phyloP scores from a whole-genome alignment of 2,329 filamentous ascomycete genomes.

The Xylaria arbuscula region DNA sequence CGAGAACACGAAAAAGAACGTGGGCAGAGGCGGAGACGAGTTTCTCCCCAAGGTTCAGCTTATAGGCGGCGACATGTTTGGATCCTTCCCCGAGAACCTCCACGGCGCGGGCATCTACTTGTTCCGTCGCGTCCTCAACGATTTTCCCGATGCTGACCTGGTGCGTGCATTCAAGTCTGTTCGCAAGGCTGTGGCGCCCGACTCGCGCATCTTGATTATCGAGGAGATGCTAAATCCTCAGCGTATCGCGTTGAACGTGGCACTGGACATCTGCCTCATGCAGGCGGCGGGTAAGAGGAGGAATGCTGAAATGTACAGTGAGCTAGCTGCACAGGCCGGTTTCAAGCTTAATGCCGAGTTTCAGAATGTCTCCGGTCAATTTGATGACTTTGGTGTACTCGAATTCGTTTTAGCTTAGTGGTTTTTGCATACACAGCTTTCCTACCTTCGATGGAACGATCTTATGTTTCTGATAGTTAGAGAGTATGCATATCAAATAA shows the following conservation, averaged over 20 bases:
- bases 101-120: not conserved
- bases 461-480: too few species aligned
- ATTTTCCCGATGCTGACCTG: not conserved
- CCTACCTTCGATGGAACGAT: too few species aligned
- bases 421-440: too few species aligned
- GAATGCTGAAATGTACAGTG: not conserved
- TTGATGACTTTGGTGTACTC: not conserved
- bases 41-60: not conserved
- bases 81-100: not conserved
- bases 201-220: too few species aligned
- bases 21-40: not conserved
- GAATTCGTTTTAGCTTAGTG: not conserved
- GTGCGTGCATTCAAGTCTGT: not conserved
- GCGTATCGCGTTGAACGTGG: too few species aligned
- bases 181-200: not conserved
- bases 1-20: not conserved
- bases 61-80: not conserved
- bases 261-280: too few species aligned
- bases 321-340: not conserved
- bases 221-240: too few species aligned
- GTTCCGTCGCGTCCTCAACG: not conserved
- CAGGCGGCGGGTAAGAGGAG: not conserved
- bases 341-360: not conserved
- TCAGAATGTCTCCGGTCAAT: not conserved
- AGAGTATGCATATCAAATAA: too few species aligned